phyloP scores from a whole-genome alignment of 106 monocot species.

The Dendrobium officinale region DNA sequence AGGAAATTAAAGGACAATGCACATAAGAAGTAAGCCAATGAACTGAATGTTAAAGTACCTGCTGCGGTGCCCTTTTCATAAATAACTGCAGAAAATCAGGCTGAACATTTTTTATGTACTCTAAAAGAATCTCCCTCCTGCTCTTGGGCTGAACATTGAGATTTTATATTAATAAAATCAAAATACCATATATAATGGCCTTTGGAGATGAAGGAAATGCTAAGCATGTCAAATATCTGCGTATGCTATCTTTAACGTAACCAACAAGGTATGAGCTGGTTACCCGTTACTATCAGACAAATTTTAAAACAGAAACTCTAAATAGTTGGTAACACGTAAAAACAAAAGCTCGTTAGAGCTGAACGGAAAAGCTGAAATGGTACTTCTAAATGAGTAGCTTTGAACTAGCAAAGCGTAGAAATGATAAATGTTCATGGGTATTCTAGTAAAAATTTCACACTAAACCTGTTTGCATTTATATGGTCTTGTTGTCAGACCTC shows the following conservation, averaged over 20 bases:
- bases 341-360: neutral
- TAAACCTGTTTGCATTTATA: too few relatives aligned
- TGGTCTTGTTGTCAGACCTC: too few relatives aligned
- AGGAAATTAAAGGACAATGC: neutral
- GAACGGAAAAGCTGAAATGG: neutral
- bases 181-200: neutral
- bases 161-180: neutral
- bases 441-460: neutral
- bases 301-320: neutral
- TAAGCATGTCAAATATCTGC: neutral
- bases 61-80: constrained; percentile 69
- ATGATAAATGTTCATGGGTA: neutral
- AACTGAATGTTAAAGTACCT: constrained; percentile 28
- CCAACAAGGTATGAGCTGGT: neutral
- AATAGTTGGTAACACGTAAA: neutral
- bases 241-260: neutral
- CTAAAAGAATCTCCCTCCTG: constrained; percentile 81
- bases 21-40: neutral
- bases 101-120: constrained; percentile 86
- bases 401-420: neutral
- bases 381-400: neutral
- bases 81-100: constrained; percentile 95
- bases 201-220: neutral
- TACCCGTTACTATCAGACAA: neutral
- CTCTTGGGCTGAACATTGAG: constrained; percentile 47